Evolutionary conservation across 23 red algal genomes (phyloP).

Genomic region (Pyropia haitanensis): DNA sequence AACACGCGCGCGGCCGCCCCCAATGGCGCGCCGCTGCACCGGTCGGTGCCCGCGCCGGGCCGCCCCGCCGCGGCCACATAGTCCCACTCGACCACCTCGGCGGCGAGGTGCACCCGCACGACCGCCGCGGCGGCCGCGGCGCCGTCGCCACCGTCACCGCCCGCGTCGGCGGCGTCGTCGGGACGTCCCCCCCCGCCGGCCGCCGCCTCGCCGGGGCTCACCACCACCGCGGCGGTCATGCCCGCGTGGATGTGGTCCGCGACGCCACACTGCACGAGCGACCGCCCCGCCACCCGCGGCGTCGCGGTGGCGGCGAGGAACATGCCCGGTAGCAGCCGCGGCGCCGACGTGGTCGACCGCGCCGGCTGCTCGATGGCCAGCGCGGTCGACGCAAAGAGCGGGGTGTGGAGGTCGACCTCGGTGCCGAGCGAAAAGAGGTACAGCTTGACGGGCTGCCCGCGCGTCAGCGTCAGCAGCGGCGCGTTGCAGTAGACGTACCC

Average conservation of each 20-base stretch:
- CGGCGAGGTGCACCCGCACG: slow-evolving; percentile 19
- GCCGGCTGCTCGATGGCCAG: slow-evolving; percentile 12
- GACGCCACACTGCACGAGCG: slow-evolving; percentile 21
- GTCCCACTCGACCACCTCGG: slow-evolving; percentile 33
- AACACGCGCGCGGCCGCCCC: slow-evolving; percentile 19
- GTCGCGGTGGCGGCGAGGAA: slow-evolving; percentile 17
- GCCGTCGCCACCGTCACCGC: not conserved
- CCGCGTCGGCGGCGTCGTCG: not conserved
- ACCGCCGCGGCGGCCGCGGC: not conserved
- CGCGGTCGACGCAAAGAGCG: slow-evolving; percentile 15
- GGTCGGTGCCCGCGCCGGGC: not conserved
- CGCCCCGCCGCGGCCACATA: slow-evolving; percentile 8
- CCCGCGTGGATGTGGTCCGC: slow-evolving; percentile 31
- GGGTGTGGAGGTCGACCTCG: slow-evolving; percentile 35
- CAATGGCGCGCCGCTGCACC: slow-evolving; percentile 15
- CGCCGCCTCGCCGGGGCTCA: too few relatives aligned
- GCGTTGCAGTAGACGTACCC: slow-evolving; percentile 33
- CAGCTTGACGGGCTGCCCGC: slow-evolving; percentile 12
- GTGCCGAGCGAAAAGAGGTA: slow-evolving; percentile 28
- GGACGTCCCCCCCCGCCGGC: too few relatives aligned
- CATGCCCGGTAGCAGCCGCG: slow-evolving; percentile 8
- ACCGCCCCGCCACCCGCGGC: slow-evolving; percentile 12
- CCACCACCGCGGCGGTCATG: slow-evolving; percentile 5
- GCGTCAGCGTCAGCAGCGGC: slow-evolving; percentile 13
- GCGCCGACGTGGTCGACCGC: too few relatives aligned